Percentiles rank a stretch among this genome's conserved stretches.
Conservation (phyloP, 73 alveolate genomes). For the Tetrahymena thermophila region DNA sequence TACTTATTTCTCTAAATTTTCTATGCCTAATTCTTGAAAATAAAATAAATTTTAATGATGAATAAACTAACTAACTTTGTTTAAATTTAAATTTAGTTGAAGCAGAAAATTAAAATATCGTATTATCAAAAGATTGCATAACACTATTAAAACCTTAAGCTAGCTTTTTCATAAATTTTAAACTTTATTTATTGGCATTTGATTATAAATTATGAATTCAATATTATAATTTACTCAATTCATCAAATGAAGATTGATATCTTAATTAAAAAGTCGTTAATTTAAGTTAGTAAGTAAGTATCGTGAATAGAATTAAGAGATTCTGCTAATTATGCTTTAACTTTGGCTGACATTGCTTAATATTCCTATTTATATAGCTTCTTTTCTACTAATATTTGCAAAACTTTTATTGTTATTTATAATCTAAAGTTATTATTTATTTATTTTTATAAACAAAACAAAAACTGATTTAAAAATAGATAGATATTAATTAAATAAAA, state of each 20-base stretch:
- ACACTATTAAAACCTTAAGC: too few relatives aligned
- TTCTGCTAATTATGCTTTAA: neutral
- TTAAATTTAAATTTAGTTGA: neutral
- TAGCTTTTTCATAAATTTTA: too few relatives aligned
- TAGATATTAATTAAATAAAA: too few relatives aligned
- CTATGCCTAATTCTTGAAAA: neutral
- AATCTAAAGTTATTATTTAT: too few relatives aligned
- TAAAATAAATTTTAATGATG: neutral
- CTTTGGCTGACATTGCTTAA: neutral
- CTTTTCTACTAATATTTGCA: neutral
- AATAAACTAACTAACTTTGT: too few relatives aligned
- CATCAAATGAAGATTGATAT: neutral
- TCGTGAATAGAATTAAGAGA: neutral
- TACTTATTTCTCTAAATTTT: neutral
- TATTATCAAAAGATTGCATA: neutral
- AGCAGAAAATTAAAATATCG: neutral
- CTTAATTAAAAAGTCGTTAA: neutral
- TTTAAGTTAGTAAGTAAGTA: neutral
- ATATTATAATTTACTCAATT: neutral
- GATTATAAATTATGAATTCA: neutral
- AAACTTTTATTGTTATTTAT: neutral
- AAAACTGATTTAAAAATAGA: neutral
- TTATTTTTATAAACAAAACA: too few relatives aligned
- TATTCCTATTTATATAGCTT: neutral
- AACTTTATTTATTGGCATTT: too few relatives aligned